These are phyloP conservation scores for Pleodorina starrii DNA, from an alignment of 139 green algal species.

Conservation along the genomic window DNA sequence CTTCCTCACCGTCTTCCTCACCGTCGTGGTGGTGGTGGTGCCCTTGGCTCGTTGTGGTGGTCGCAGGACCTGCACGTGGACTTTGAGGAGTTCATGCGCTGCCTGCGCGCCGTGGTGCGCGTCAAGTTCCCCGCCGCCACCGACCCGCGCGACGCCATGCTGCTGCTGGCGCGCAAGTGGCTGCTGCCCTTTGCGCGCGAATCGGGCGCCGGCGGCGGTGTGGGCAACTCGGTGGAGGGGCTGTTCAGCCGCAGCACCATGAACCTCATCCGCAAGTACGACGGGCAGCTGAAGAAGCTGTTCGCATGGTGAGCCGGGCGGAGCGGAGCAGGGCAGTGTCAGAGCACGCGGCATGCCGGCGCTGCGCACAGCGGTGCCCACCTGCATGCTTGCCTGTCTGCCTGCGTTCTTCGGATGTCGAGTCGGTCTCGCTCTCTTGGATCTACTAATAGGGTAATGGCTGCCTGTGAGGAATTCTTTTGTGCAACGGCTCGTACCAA, in stretches of 20 bases:
- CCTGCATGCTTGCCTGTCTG: too few species aligned
- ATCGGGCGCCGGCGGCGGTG: not conserved
- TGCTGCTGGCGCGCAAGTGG: slow-evolving; percentile 40
- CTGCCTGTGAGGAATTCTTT: too few species aligned
- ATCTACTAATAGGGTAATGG: too few species aligned
- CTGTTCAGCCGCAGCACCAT: slow-evolving; percentile 40
- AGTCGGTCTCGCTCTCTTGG: too few species aligned
- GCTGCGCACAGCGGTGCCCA: too few species aligned
- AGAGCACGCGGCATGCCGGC: too few species aligned
- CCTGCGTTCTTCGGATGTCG: too few species aligned
- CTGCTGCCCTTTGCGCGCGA: slow-evolving; percentile 43
- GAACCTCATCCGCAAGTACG: slow-evolving; percentile 42
- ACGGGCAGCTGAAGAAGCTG: slow-evolving; percentile 40
- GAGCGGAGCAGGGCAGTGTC: not conserved
- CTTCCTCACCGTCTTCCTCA: too few species aligned
- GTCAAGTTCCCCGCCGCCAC: slow-evolving; percentile 25
- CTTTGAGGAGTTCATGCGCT: slow-evolving; percentile 34
- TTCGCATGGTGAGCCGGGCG: slow-evolving; percentile 23
- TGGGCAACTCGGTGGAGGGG: slow-evolving; percentile 10
- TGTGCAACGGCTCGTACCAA: too few species aligned
- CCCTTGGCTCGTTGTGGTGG: too few species aligned
- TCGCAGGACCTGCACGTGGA: slow-evolving; percentile 39
- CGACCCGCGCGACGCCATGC: slow-evolving; percentile 2
- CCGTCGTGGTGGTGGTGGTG: too few species aligned
- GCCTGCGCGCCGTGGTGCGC: slow-evolving; percentile 24